These are phyloP conservation scores for Cystobasidium slooffiae DNA, from an alignment of 1,284 basidiomycete species.

Conservation along the genomic window DNA sequence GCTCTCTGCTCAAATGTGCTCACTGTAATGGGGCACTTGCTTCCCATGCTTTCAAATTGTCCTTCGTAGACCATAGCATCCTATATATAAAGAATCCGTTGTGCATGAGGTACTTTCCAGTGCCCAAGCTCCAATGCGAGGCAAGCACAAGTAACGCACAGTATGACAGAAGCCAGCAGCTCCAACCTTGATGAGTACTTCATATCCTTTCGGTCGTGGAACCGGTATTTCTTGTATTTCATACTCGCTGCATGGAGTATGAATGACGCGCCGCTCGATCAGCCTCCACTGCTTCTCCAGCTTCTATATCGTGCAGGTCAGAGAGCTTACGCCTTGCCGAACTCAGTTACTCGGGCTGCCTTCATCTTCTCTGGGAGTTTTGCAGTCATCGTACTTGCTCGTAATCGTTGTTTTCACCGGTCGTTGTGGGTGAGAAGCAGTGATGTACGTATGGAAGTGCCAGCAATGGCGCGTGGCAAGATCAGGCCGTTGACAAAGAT, in stretches of 20 bases:
- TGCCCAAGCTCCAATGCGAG: background rate
- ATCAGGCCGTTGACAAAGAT: too few species aligned
- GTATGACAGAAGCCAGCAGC: slow-evolving; percentile 44
- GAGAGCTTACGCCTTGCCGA: slow-evolving; percentile 18
- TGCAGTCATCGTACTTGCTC: slow-evolving; percentile 1
- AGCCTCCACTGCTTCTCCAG: background rate
- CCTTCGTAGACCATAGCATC: slow-evolving; percentile 41
- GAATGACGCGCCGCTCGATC: background rate
- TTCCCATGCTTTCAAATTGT: slow-evolving; percentile 33
- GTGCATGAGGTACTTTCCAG: background rate
- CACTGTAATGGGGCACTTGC: slow-evolving; percentile 25
- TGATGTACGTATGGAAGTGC: too few species aligned
- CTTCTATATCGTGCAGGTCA: background rate
- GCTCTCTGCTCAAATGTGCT: background rate
- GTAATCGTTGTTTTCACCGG: background rate
- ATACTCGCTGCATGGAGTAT: slow-evolving; percentile 18
- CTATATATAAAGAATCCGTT: background rate
- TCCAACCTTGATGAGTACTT: slow-evolving; percentile 36
- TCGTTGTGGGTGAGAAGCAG: too few species aligned
- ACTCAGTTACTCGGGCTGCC: slow-evolving; percentile 33
- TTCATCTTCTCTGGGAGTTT: slow-evolving; percentile 29
- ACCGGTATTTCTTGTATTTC: slow-evolving; percentile 29
- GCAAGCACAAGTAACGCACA: background rate
- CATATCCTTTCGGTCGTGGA: slow-evolving; percentile 32
- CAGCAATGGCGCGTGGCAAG: too few species aligned